These are phyloP conservation scores for Scedosporium boydii DNA, from an alignment of 2,329 filamentous ascomycete genomes.

Conservation along the genomic window DNA sequence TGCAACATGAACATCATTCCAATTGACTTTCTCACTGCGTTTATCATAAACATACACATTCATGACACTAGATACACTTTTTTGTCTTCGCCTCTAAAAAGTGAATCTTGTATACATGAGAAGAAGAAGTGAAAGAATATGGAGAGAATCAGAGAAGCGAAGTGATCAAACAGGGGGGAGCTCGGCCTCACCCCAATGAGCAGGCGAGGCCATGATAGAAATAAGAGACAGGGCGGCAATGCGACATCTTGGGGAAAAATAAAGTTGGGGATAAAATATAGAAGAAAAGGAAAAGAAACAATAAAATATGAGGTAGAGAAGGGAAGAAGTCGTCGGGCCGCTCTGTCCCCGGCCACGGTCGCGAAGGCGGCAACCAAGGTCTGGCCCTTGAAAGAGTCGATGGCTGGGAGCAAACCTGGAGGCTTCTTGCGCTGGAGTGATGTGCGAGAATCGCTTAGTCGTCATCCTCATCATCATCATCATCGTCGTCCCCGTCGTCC, in stretches of 20 bases:
- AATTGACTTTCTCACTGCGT: neutral
- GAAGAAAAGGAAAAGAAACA: neutral
- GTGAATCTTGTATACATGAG: slow-evolving; percentile 2
- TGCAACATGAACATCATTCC: neutral
- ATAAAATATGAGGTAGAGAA: neutral
- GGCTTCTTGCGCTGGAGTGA: too few relatives aligned
- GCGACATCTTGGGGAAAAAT: neutral
- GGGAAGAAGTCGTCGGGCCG: neutral
- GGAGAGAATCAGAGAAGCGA: slow-evolving; percentile 3
- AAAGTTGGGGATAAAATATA: neutral
- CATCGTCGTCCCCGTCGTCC: neutral
- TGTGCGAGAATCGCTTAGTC: neutral
- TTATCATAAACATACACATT: neutral
- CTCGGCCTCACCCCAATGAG: neutral
- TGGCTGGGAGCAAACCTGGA: neutral
- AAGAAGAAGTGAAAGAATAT: neutral
- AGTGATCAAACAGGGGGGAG: neutral
- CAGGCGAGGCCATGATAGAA: neutral
- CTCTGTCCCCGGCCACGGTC: neutral
- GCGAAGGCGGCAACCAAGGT: neutral
- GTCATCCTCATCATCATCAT: neutral
- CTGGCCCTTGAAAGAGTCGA: too few relatives aligned
- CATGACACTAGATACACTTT: neutral
- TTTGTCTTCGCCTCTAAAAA: neutral
- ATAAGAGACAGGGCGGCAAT: slow-evolving; percentile 1